Evolutionary conservation across 108 stramenopile genomes (phyloP).

Genomic region (Parietichytrium sp.): DNA sequence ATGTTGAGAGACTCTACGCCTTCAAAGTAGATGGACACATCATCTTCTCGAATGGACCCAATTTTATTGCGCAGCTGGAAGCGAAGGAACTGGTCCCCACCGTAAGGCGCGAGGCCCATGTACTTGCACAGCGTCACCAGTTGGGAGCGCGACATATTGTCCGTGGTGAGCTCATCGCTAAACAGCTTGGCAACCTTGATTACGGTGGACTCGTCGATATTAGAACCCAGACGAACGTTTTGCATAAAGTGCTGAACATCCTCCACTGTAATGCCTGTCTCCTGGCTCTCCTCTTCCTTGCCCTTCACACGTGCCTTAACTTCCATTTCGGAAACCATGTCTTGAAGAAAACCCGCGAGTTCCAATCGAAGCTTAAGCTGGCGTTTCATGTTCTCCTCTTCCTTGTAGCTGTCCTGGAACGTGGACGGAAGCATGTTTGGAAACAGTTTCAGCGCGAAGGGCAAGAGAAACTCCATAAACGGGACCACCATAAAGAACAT

Average conservation of each 20-base stretch:
- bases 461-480: constrained; percentile 94
- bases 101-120: constrained; percentile 92
- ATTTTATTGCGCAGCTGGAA: constrained; percentile 90
- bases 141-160: constrained; percentile 94
- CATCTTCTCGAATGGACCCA: constrained; percentile 80
- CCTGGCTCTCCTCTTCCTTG: constrained; percentile 32
- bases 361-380: constrained; percentile 87
- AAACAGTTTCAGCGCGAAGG: constrained; percentile 90
- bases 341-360: constrained; percentile 94
- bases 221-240: constrained; percentile 75
- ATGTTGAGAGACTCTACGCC: constrained; percentile 90
- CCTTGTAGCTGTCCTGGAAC: constrained; percentile 92
- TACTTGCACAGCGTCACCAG: constrained; percentile 91
- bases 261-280: constrained; percentile 59
- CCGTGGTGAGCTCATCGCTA: constrained; percentile 92
- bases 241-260: constrained; percentile 83
- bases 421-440: constrained; percentile 98
- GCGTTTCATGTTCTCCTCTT: constrained; percentile 94
- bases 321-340: constrained; percentile 64
- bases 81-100: constrained; percentile 83
- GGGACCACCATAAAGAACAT: constrained; percentile 94
- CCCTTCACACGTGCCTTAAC: neutral
- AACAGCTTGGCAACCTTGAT: constrained; percentile 80
- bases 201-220: constrained; percentile 78
- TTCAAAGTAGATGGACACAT: constrained; percentile 94